A percentile compares a stretch with the other conserved stretches of the same genome.
Evolutionary conservation across 2,329 filamentous ascomycete species (phyloP).

Genomic region (Clonostachys rhizophaga): DNA sequence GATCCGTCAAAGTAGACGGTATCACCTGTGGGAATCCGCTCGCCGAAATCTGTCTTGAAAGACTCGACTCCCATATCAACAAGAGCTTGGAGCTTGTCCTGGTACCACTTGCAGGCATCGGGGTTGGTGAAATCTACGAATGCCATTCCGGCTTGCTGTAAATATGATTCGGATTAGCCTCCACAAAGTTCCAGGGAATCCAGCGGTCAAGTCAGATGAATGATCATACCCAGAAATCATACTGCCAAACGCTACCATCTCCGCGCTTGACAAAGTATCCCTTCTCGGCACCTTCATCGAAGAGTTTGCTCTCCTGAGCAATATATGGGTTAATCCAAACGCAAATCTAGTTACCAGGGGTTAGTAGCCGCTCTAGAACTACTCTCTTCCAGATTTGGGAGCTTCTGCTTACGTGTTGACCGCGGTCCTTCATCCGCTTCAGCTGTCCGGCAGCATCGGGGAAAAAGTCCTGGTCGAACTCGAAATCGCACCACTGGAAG

Average conservation of each 20-base stretch:
- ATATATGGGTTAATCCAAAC: slow-evolving; percentile 80
- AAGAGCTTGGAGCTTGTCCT: slow-evolving; percentile 52
- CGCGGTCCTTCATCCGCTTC: slow-evolving; percentile 55
- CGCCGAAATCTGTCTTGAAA: slow-evolving; percentile 74
- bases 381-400: no score
- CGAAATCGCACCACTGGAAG: slow-evolving; percentile 72
- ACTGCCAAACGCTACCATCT: slow-evolving; percentile 62
- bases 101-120: slow-evolving; percentile 60
- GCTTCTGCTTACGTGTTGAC: slow-evolving; percentile 24
- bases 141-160: slow-evolving; percentile 66
- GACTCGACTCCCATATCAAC: slow-evolving; percentile 66
- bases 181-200: no score
- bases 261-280: slow-evolving; percentile 66
- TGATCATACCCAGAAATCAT: slow-evolving; percentile 44
- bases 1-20: slow-evolving; percentile 58
- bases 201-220: no score
- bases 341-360: slow-evolving; percentile 46
- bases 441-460: slow-evolving; percentile 64
- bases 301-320: slow-evolving; percentile 63
- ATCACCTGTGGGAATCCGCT: slow-evolving; percentile 56
- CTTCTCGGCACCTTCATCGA: slow-evolving; percentile 57
- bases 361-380: no score
- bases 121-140: slow-evolving; percentile 73
- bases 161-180: no score
- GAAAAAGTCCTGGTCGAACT: slow-evolving; percentile 64